Evolutionary conservation across 1,139 yeast species (phyloP).

Genomic region (Kazachstania sp.): DNA sequence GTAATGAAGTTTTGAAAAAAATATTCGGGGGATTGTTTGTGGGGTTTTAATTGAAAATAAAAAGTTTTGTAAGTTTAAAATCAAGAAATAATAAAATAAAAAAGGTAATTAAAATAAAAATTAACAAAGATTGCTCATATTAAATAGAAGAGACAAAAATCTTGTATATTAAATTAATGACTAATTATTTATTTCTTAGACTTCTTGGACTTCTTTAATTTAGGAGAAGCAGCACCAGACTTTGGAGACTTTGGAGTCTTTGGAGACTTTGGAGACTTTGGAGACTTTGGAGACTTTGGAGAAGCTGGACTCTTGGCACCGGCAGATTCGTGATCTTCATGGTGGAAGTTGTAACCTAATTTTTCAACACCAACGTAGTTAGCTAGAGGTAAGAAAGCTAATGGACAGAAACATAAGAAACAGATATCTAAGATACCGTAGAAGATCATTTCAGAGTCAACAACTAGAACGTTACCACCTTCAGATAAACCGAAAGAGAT

Average conservation of each 20-base stretch:
- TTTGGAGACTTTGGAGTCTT: conserved; percentile 1
- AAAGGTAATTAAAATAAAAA: neutral
- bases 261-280: conserved; percentile 4
- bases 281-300: neutral
- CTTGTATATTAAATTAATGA: neutral
- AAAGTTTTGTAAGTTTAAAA: neutral
- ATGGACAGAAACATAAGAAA: conserved; percentile 20
- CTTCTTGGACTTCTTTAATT: conserved; percentile 5
- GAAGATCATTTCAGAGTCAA: conserved; percentile 56
- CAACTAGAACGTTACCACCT: conserved; percentile 58
- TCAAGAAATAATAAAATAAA: conserved; percentile 1
- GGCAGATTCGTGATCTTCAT: conserved; percentile 7
- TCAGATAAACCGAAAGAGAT: conserved; percentile 54
- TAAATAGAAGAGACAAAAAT: neutral
- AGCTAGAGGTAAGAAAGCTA: conserved; percentile 19
- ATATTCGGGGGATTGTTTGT: neutral
- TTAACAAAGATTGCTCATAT: neutral
- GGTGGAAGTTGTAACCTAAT: conserved; percentile 11
- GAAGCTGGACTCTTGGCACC: conserved; percentile 1
- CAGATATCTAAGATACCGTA: conserved; percentile 52
- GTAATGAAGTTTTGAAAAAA: conserved; percentile 2
- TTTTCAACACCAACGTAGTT: conserved; percentile 20
- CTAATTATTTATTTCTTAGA: conserved; percentile 6
- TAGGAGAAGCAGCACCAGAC: conserved; percentile 6
- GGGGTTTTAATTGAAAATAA: neutral